Conservation (phyloP, 164 flowering plant species). For the Malania oleifera region DNA sequence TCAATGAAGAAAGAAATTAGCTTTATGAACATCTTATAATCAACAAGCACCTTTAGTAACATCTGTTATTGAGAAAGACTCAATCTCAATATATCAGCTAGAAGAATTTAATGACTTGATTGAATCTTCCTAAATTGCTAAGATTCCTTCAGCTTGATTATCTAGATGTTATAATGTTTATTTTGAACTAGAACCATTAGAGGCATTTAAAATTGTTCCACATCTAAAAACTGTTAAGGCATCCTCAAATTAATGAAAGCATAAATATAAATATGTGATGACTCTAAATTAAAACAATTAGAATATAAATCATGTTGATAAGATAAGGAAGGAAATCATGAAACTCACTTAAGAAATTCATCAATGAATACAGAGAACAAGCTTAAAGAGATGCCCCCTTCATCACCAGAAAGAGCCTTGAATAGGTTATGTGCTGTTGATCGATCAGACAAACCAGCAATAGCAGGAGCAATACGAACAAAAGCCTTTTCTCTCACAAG, state of each 20-base stretch:
- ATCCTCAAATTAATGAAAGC: not conserved
- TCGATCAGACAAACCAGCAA: conserved; percentile 90
- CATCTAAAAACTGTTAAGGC: not conserved
- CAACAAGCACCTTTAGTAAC: no score
- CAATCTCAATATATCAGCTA: no score
- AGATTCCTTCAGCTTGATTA: no score
- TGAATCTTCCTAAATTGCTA: no score
- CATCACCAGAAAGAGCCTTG: conserved; percentile 81
- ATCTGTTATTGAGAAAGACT: no score
- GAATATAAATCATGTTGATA: not conserved
- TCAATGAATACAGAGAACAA: conserved; percentile 59
- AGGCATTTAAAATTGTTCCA: no score
- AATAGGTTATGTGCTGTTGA: conserved; percentile 79
- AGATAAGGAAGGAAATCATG: not conserved
- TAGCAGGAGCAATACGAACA: conserved; percentile 83
- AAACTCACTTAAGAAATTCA: conserved; percentile 75
- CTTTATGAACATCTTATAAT: no score
- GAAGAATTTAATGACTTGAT: no score
- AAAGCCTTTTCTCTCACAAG: conserved; percentile 80
- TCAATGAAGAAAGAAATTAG: no score
- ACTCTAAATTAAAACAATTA: not conserved
- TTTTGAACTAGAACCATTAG: no score
- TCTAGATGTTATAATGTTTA: no score
- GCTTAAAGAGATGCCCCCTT: conserved; percentile 58
- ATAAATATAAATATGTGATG: not conserved